Conservation (phyloP, 352 stramenopile genomes). For the Salisapilia sapeloensis region DNA sequence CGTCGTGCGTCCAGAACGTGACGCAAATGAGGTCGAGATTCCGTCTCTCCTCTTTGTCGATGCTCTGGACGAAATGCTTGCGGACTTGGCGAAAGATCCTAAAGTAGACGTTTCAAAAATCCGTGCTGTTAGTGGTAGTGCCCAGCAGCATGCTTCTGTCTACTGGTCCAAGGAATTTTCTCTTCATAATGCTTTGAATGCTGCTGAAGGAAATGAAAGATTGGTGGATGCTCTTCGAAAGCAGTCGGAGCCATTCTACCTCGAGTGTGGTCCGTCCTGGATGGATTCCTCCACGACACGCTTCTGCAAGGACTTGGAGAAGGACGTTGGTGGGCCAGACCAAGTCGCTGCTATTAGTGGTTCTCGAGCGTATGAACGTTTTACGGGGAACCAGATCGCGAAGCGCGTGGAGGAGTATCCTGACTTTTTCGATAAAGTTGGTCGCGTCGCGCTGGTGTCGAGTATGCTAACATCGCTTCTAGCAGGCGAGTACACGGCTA, state of each 20-base stretch:
- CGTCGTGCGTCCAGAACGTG: conserved; percentile 20
- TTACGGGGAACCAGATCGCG: conserved; percentile 68
- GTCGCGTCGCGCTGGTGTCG: conserved; percentile 34
- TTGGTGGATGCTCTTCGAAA: conserved; percentile 6
- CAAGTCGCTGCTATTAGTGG: conserved; percentile 51
- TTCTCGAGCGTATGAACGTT: conserved; percentile 65
- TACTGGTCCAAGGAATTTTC: conserved; percentile 51
- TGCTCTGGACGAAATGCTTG: conserved; percentile 48
- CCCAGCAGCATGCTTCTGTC: conserved; percentile 69
- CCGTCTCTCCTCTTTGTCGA: conserved; percentile 70
- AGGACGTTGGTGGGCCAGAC: conserved; percentile 27
- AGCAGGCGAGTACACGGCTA: conserved; percentile 33
- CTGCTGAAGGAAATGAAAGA: conserved; percentile 5
- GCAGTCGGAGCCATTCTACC: conserved; percentile 15
- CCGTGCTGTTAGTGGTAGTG: conserved; percentile 46
- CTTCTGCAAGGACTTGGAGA: conserved; percentile 40
- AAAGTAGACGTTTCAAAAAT: conserved; percentile 23
- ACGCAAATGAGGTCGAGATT: conserved; percentile 31
- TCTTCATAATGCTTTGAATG: conserved; percentile 12
- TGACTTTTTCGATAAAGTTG: conserved; percentile 20
- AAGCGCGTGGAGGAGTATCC: conserved; percentile 30
- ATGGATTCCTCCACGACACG: conserved; percentile 64
- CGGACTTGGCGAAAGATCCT: conserved; percentile 11
- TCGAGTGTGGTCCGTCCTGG: conserved; percentile 61
- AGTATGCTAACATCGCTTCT: conserved; percentile 66